Evolutionary conservation across 768 basidiomycete genomes (phyloP), one percentile per base, ranked within the genome.

Genomic region (Tulasnella calospora): DNA sequence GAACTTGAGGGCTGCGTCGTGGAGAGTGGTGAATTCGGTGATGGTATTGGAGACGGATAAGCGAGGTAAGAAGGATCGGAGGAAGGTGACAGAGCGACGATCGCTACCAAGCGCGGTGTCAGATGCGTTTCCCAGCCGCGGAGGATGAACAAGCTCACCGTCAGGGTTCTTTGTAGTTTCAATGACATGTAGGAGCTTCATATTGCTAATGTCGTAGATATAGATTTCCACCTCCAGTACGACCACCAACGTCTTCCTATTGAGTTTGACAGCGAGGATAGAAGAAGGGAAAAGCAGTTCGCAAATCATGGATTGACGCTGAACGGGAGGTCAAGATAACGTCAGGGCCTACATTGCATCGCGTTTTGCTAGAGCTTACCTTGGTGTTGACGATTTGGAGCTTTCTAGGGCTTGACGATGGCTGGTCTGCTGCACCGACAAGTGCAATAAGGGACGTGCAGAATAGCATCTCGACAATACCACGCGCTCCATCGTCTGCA

Each of bases 391-490:
- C 95, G 71, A 99, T 99, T 86, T 98, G 96, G 74, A 99, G 86
- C 82, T 97, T 94, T 30, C 98, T 88, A 12, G 96, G 96, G 84
- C 93, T 95, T 46, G 93, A 93, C 75, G 91, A 89, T 0, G 95
- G 94, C 71, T 95, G 92, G 85, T 98, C 96, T 19, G 95, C 95
- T 3, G 95, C 95, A 10, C 98, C 98, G 30, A 99, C 98, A 41
- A 99, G 88, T 0, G 98, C 98, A 71, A 99, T 95, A 80, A 99
- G 89, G 30, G 96, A 98, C 7, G 98, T 99, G 86, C 96, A 98
- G 87, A 99, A 99, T 79, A 99, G 88, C 98, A 99, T 99, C 85
- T 99, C 98, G 21, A 98, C 97, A 80, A 98, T 98, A 33, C 96
- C 95, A 23, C 94, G 89, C 2, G 97, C 94, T 10, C 97, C 96